These are phyloP conservation scores for Talinum fruticosum DNA, from an alignment of 148 eudicot genomes.

Conservation along the genomic window DNA sequence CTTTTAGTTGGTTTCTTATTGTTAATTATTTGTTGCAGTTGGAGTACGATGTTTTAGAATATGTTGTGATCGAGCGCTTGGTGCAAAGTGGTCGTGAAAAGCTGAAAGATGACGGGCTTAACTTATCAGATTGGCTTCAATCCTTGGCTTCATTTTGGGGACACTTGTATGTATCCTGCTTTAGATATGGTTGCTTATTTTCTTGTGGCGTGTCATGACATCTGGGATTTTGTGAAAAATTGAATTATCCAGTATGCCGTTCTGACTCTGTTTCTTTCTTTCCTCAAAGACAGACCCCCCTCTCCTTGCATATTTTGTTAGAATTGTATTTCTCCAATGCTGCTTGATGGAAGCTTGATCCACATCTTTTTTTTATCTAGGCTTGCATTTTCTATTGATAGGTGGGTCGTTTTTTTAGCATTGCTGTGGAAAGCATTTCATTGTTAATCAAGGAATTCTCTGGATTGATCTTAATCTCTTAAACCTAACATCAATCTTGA, in stretches of 20 bases:
- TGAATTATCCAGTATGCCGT: not conserved
- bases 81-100: conserved; percentile 89
- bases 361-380: conserved; percentile 9
- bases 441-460: not conserved
- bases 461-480: not conserved
- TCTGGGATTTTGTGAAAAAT: not conserved
- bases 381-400: conserved; percentile 2
- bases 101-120: conserved; percentile 94
- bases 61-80: conserved; percentile 95
- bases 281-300: conserved; percentile 5
- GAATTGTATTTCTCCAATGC: conserved; percentile 1
- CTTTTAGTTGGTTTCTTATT: conserved; percentile 9
- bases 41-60: conserved; percentile 94
- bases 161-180: conserved; percentile 70
- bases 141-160: conserved; percentile 99
- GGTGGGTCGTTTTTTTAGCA: not conserved
- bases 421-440: no score
- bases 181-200: conserved; percentile 1
- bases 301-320: not conserved
- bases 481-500: not conserved
- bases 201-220: not conserved
- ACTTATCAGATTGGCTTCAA: conserved; percentile 99
- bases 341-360: conserved; percentile 1
- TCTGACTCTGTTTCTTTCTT: conserved; percentile 1
- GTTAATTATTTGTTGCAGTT: conserved; percentile 45